Evolutionary conservation across 306 rosid genomes (phyloP), one percentile per base, ranked within the genome.

Genomic region (Phaseolus lunatus): DNA sequence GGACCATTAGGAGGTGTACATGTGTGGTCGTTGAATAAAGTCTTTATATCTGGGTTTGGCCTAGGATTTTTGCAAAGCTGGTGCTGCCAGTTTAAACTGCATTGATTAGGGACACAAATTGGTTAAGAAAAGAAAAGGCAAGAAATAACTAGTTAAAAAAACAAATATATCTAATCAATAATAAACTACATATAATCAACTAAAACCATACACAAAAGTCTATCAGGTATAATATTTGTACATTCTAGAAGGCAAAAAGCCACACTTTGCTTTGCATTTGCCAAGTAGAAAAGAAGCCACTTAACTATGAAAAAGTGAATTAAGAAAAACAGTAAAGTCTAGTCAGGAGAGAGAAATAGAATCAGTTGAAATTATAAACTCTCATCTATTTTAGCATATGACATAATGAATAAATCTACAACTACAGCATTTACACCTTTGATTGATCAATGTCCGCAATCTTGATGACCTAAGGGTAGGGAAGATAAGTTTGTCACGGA

Each of bases 41-140:
- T 91, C 83, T 86, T 91, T 75, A 91, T 90, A 72, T 90, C 98
- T 22, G 97, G 98, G 59, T 87, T 87, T 76, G 88, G 81, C 79
- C 89, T 87, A 11, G 97, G 97, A 53, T 86, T 85, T 83, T 91
- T 90, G 85, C 98, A 94, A 74, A 90, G 87, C 80, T 90, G 96
- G 83, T 94, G 98, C 86, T 94, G 98, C 98, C 97, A 94, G 82
- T 94, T 94, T 86, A 94, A 85, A 82, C 98, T 93, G 89, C 84
- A 83, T 37, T 52, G 73, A 83, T 71, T 80, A 74, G 48, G 67
- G 61, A 50, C 44, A 31, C 39, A 70, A n/a, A 79, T 29, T 73
- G 33, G 68, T 68, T 77, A 69, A 70, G 49, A 50, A 54, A 71
- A 54, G 47, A 39, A 59, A 70, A 14, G 69, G 26, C 52, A 66